A percentile compares a stretch with the other conserved stretches of the same genome.
phyloP scores from a whole-genome alignment of 306 rosid species.

The Prunus fruticosa region DNA sequence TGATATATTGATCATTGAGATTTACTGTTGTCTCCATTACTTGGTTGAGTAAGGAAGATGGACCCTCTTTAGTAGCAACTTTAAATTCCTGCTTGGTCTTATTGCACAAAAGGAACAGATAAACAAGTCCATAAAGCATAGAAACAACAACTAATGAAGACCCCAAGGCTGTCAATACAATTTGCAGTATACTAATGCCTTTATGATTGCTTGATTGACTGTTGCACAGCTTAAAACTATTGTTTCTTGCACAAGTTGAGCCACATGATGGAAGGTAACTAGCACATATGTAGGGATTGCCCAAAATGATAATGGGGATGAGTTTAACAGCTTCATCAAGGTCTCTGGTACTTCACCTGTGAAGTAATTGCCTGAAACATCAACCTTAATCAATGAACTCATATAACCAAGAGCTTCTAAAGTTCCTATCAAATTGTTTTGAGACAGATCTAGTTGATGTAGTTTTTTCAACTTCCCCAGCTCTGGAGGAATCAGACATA shows the following conservation, averaged over 20 bases:
- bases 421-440: too few species aligned
- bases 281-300: too few species aligned
- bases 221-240: conserved; percentile 45
- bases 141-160: conserved; percentile 35
- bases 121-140: conserved; percentile 40
- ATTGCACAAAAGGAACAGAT: conserved; percentile 19
- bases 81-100: conserved; percentile 31
- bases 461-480: too few species aligned
- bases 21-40: conserved; percentile 63
- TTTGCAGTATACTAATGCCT: conserved; percentile 35
- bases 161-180: conserved; percentile 59
- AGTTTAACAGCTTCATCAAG: too few species aligned
- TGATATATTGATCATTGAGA: conserved; percentile 51
- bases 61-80: conserved; percentile 31
- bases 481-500: too few species aligned
- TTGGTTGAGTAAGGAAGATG: conserved; percentile 42
- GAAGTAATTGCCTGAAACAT: too few species aligned
- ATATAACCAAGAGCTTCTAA: too few species aligned
- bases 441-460: too few species aligned
- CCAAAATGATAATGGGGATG: too few species aligned
- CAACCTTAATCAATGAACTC: too few species aligned
- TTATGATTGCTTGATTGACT: conserved; percentile 12
- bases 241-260: conserved; percentile 28
- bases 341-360: too few species aligned
- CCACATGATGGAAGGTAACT: too few species aligned